phyloP scores from a whole-genome alignment of 352 stramenopile species.

The Globisporangium paddicum region DNA sequence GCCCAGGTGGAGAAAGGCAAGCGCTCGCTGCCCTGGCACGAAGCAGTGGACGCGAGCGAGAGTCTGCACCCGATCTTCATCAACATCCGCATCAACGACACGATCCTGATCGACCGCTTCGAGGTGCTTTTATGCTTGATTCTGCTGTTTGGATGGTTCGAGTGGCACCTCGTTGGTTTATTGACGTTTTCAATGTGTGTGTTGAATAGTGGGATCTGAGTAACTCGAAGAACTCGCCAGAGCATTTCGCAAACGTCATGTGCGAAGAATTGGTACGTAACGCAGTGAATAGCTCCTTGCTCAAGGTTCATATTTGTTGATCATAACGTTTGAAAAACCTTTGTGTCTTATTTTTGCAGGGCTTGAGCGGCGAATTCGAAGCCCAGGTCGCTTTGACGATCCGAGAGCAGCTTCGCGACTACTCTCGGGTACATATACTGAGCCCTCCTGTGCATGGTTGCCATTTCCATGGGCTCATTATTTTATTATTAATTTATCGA shows the following conservation, averaged over 20 bases:
- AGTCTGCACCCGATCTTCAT: slow-evolving; percentile 78
- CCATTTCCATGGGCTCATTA: neutral
- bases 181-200: neutral
- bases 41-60: slow-evolving; percentile 38
- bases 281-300: neutral
- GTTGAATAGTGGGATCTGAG: slow-evolving; percentile 50
- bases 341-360: slow-evolving; percentile 20
- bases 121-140: slow-evolving; percentile 24
- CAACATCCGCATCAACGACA: slow-evolving; percentile 79
- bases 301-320: neutral
- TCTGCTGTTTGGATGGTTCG: neutral
- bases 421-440: slow-evolving; percentile 43
- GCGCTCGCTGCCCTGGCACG: slow-evolving; percentile 46
- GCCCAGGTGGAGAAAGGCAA: slow-evolving; percentile 67
- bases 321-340: neutral
- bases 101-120: slow-evolving; percentile 76
- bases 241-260: slow-evolving; percentile 55
- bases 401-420: slow-evolving; percentile 71
- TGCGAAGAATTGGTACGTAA: slow-evolving; percentile 65
- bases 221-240: slow-evolving; percentile 60
- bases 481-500: no score
- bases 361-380: slow-evolving; percentile 75
- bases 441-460: neutral
- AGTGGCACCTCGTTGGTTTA: no score
- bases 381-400: slow-evolving; percentile 74